Evolutionary conservation across 805 yeast species (phyloP).

Genomic region (Cyberlindnera japonica): DNA sequence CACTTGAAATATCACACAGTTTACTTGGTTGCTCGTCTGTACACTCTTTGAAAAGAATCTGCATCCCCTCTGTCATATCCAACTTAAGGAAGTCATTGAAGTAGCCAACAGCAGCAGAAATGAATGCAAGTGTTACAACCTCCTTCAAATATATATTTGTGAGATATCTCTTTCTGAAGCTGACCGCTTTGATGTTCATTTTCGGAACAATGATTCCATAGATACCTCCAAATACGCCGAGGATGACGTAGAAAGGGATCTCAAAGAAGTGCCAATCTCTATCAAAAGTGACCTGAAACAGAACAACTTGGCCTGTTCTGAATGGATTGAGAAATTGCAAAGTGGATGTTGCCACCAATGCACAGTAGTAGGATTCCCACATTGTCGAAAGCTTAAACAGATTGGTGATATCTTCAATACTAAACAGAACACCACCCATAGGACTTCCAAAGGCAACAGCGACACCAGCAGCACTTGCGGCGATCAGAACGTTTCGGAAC

Average conservation of each 20-base stretch:
- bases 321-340: constrained; percentile 84
- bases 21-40: constrained; percentile 39
- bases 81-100: constrained; percentile 74
- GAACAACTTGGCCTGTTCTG: constrained; percentile 88
- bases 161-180: constrained; percentile 71
- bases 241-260: constrained; percentile 67
- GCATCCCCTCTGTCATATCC: constrained; percentile 97
- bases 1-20: constrained; percentile 36
- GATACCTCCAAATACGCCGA: constrained; percentile 90
- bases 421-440: constrained; percentile 91
- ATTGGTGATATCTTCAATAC: constrained; percentile 85
- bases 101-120: constrained; percentile 77
- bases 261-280: constrained; percentile 85
- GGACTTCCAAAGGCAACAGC: constrained; percentile 98
- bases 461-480: constrained; percentile 96
- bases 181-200: constrained; percentile 70
- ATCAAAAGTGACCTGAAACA: constrained; percentile 88
- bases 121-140: constrained; percentile 57
- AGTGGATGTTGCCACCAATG: constrained; percentile 80
- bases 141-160: constrained; percentile 59
- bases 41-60: constrained; percentile 81
- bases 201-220: constrained; percentile 78
- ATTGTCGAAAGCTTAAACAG: constrained; percentile 72
- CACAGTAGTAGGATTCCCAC: constrained; percentile 90
- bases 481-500: constrained; percentile 47